Evolutionary conservation across 768 basidiomycete genomes (phyloP).

Genomic region (Tylopilus intermedius): DNA sequence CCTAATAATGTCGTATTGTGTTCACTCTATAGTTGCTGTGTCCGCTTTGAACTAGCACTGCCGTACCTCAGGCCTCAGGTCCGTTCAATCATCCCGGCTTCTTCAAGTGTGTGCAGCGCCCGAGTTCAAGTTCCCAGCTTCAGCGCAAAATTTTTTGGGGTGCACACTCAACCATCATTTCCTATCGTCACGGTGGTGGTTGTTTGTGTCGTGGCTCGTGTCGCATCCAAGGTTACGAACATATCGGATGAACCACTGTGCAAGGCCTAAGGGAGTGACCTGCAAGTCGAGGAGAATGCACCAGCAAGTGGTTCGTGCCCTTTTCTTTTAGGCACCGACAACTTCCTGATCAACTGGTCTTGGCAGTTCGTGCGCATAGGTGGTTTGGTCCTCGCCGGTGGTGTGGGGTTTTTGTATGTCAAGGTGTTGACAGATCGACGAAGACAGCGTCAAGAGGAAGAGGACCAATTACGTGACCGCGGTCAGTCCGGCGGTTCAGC

Average conservation of each 20-base stretch:
- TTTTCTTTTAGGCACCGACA: neutral
- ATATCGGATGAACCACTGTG: neutral
- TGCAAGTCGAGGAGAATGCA: conserved; percentile 12
- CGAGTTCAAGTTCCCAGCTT: conserved; percentile 11
- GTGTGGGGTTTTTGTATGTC: conserved; percentile 29
- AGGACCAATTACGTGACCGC: conserved; percentile 5
- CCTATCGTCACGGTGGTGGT: neutral
- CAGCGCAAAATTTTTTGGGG: conserved; percentile 11
- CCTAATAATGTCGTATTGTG: neutral
- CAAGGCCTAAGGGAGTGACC: neutral
- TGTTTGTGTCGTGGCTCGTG: neutral
- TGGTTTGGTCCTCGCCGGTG: conserved; percentile 26
- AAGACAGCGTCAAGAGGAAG: conserved; percentile 18
- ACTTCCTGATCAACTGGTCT: neutral
- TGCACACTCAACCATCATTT: conserved; percentile 1
- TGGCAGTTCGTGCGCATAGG: conserved; percentile 24
- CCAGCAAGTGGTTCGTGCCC: conserved; percentile 15
- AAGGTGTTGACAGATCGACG: conserved; percentile 25
- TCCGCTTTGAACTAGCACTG: neutral
- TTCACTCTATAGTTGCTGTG: too few relatives aligned
- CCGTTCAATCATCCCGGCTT: neutral
- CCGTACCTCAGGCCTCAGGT: neutral
- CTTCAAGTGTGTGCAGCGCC: neutral
- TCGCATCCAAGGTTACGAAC: conserved; percentile 1
- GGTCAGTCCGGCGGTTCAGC: conserved; percentile 2